These are phyloP conservation scores for Oryza rufipogon DNA, from an alignment of 176 grass and related monocot species.

Conservation along the genomic window DNA sequence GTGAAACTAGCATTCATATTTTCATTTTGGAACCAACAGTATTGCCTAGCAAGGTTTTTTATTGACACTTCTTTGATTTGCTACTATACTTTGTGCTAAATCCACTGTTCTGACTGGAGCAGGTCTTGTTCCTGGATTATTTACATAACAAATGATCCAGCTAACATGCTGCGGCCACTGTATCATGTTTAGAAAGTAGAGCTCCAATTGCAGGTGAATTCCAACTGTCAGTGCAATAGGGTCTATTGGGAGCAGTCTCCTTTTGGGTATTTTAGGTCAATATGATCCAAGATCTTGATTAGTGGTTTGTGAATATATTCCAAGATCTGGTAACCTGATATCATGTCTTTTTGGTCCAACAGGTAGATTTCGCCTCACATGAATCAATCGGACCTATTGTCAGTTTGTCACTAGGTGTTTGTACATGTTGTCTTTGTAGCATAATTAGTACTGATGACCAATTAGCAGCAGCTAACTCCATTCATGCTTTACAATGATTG, in stretches of 20 bases:
- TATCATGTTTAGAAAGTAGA: not conserved
- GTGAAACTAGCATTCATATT: not conserved
- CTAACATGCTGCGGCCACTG: not conserved
- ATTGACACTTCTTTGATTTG: constrained; percentile 3
- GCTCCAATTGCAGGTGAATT: not conserved
- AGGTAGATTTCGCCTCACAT: not conserved
- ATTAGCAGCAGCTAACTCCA: constrained; percentile 40
- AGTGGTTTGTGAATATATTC: not conserved
- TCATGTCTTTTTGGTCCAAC: constrained; percentile 11
- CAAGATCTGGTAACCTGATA: constrained; percentile 25
- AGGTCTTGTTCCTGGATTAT: not conserved
- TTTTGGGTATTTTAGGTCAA: constrained; percentile 9
- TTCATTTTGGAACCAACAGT: not conserved
- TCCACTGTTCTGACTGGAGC: not conserved
- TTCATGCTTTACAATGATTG: constrained; percentile 40
- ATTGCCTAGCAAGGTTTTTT: not conserved
- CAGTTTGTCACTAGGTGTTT: constrained; percentile 12
- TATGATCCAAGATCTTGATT: not conserved
- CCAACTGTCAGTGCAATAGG: not conserved
- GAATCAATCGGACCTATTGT: constrained; percentile 18
- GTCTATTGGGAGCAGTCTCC: not conserved
- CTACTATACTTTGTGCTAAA: not conserved
- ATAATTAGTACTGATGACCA: not conserved
- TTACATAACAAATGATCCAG: not conserved
- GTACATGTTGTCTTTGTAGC: constrained; percentile 20